These are phyloP conservation scores for Mycena latifolia DNA, from an alignment of 768 basidiomycete genomes.

Conservation along the genomic window DNA sequence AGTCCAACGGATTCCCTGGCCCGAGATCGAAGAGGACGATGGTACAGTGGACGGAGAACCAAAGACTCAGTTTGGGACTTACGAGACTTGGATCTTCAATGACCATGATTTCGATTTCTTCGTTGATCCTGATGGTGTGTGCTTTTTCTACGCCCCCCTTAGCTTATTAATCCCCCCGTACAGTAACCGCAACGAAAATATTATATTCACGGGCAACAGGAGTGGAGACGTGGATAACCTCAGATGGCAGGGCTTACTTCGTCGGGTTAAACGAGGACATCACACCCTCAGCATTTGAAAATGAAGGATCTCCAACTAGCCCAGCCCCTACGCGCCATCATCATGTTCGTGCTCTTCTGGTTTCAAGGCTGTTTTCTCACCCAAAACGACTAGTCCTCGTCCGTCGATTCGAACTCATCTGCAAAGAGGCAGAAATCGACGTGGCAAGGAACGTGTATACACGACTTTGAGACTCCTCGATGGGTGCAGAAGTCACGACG, in stretches of 20 bases:
- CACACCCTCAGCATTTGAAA: conserved; percentile 29
- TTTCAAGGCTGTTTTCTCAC: conserved; percentile 1
- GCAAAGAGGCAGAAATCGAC: conserved; percentile 40
- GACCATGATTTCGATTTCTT: conserved; percentile 82
- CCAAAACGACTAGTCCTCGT: conserved; percentile 30
- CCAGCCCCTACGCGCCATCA: conserved; percentile 20
- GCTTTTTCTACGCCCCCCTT: not conserved
- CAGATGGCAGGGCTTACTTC: conserved; percentile 86
- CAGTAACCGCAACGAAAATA: conserved; percentile 80
- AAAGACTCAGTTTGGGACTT: conserved; percentile 53
- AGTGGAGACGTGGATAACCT: conserved; percentile 87
- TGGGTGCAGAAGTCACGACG: conserved; percentile 85
- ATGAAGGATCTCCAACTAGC: conserved; percentile 15
- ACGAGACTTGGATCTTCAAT: conserved; percentile 80
- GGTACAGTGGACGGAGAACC: conserved; percentile 46
- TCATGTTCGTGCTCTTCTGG: conserved; percentile 10
- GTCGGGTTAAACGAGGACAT: conserved; percentile 69
- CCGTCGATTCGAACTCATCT: conserved; percentile 37
- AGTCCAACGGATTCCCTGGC: conserved; percentile 90
- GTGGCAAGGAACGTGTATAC: conserved; percentile 88
- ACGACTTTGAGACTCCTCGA: conserved; percentile 77
- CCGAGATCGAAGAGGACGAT: conserved; percentile 59
- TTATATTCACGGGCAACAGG: conserved; percentile 66
- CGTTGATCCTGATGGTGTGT: conserved; percentile 76
- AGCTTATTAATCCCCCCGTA: not conserved